A percentile compares a stretch with the other conserved stretches of the same genome.
These are phyloP conservation scores for Bolboschoenus planiculmis DNA, from an alignment of 176 grass and related monocot species.

Conservation along the genomic window DNA sequence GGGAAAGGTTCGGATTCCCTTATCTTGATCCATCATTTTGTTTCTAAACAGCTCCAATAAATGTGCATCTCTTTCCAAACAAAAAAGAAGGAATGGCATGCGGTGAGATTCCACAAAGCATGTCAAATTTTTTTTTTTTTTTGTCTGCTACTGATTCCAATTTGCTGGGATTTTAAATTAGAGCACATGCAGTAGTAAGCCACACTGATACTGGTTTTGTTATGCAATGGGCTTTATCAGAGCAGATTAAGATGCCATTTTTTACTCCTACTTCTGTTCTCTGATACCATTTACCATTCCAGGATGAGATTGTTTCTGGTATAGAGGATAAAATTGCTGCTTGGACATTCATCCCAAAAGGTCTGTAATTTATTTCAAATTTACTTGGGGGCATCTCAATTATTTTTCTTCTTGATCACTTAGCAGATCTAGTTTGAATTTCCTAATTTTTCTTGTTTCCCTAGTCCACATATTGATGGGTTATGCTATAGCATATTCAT, in stretches of 20 bases:
- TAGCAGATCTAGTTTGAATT: conserved; percentile 9
- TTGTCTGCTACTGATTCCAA: not conserved
- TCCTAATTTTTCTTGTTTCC: not conserved
- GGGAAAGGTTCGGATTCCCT: conserved; percentile 44
- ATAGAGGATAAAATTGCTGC: conserved; percentile 97
- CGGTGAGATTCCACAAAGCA: not conserved
- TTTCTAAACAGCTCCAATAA: not conserved
- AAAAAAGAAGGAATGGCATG: not conserved
- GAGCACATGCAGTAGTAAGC: not conserved
- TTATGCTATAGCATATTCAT: not conserved
- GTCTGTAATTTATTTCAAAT: conserved; percentile 20
- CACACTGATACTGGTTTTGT: not conserved
- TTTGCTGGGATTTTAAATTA: not conserved
- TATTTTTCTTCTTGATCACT: not conserved
- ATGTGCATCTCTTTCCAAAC: not conserved
- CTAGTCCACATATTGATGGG: not conserved
- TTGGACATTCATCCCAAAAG: conserved; percentile 99
- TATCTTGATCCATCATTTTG: not conserved
- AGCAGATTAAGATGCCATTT: not conserved
- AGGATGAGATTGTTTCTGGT: conserved; percentile 81
- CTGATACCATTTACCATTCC: conserved; percentile 13
- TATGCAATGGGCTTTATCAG: not conserved
- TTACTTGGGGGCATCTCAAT: not conserved
- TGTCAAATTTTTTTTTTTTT: conserved; percentile 4
- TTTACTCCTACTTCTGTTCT: not conserved